phyloP scores from a whole-genome alignment of 2,329 filamentous ascomycete genomes.

The Celoporthe dispersa region DNA sequence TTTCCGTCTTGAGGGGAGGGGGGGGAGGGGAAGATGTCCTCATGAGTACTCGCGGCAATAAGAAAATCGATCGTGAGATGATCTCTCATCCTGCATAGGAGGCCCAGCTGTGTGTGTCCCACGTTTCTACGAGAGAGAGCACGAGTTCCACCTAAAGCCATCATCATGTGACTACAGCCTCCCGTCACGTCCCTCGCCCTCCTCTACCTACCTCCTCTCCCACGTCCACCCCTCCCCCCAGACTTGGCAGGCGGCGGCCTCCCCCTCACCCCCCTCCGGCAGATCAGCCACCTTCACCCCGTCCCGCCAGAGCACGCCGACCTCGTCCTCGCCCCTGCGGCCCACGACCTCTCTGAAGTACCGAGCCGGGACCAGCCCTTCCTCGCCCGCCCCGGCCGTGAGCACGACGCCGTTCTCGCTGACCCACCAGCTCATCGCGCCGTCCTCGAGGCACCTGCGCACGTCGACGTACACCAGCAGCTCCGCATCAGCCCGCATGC shows the following conservation, averaged over 20 bases:
- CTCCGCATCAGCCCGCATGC: conserved; percentile 80
- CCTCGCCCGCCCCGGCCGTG: conserved; percentile 59
- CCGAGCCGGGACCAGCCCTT: conserved; percentile 65
- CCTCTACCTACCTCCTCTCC: conserved; percentile 36
- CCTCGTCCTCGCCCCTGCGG: conserved; percentile 56
- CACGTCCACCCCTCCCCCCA: conserved; percentile 36
- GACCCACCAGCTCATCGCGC: conserved; percentile 71
- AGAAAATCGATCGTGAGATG: not conserved
- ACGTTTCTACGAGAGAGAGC: not conserved
- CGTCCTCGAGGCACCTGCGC: conserved; percentile 63
- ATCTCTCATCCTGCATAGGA: not conserved
- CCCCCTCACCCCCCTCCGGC: conserved; percentile 60
- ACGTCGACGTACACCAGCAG: conserved; percentile 80
- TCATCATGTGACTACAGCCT: not conserved
- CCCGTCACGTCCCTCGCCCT: conserved; percentile 7
- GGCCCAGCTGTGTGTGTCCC: not conserved
- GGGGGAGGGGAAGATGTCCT: too few species aligned
- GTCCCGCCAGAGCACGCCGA: conserved; percentile 71
- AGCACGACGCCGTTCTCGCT: conserved; percentile 80
- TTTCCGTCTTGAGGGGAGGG: too few species aligned
- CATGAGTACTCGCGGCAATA: too few species aligned
- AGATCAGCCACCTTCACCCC: conserved; percentile 70
- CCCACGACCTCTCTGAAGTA: conserved; percentile 74
- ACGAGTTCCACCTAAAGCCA: not conserved
- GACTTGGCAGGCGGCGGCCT: conserved; percentile 49